A percentile compares a stretch with the other conserved stretches of the same genome.
Conservation (phyloP, 169 alveolate genomes). For the Plasmodium ovale region DNA sequence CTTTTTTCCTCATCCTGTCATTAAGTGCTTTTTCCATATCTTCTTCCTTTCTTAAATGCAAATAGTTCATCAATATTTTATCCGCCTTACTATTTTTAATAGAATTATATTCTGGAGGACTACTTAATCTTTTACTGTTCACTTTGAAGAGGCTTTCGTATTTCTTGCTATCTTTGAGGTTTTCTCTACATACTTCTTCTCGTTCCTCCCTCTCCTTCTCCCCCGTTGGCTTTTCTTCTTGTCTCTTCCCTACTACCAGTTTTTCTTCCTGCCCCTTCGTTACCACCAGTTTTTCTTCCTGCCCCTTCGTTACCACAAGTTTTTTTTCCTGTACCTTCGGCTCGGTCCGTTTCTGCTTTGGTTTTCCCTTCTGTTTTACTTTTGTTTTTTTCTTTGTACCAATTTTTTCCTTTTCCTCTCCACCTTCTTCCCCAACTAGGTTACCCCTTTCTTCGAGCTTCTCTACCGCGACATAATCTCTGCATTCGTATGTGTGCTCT, state of each 20-base stretch:
- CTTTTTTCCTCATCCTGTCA: neutral
- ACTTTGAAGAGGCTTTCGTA: neutral
- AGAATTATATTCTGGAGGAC: neutral
- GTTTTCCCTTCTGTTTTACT: neutral
- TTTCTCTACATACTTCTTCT: neutral
- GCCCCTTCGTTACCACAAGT: too few relatives aligned
- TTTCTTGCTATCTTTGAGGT: neutral
- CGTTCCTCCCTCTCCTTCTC: neutral
- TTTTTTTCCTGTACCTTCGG: neutral
- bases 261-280: neutral
- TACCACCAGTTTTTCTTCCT: neutral
- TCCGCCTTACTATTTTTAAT: slow-evolving; percentile 18
- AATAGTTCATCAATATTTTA: slow-evolving; percentile 27
- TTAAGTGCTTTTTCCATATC: neutral
- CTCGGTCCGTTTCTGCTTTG: slow-evolving; percentile 6
- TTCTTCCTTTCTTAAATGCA: slow-evolving; percentile 31
- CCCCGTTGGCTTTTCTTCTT: neutral
- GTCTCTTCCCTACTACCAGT: neutral
- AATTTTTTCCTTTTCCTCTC: neutral
- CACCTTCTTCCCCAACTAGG: too few relatives aligned
- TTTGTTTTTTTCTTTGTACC: neutral
- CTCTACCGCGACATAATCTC: too few relatives aligned
- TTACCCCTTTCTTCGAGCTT: too few relatives aligned
- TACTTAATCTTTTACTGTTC: neutral
- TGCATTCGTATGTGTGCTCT: too few relatives aligned